Conservation (phyloP, 1,139 yeast genomes). For the Nakaseomyces kungkrabaensis region DNA sequence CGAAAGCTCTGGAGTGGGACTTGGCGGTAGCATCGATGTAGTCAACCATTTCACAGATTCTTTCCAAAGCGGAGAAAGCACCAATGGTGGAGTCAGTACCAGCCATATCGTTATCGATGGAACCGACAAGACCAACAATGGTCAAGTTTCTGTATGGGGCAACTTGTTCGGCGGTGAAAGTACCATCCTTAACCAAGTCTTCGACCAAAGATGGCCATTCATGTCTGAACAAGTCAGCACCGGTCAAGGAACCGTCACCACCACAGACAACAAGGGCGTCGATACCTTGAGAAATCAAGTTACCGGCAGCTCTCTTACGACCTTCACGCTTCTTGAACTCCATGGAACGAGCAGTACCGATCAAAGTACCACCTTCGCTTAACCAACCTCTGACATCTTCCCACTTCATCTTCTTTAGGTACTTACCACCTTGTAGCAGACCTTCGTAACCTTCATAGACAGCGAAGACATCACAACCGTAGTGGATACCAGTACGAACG, state of each 20-base stretch:
- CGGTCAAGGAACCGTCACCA: slow-evolving; percentile 79
- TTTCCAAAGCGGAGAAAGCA: slow-evolving; percentile 64
- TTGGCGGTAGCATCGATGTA: slow-evolving; percentile 79
- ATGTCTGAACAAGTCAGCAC: slow-evolving; percentile 67
- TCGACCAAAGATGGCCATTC: slow-evolving; percentile 71
- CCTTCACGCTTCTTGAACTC: slow-evolving; percentile 62
- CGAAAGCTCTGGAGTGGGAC: slow-evolving; percentile 75
- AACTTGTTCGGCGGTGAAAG: slow-evolving; percentile 43
- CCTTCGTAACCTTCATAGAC: slow-evolving; percentile 76
- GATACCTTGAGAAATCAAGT: slow-evolving; percentile 61
- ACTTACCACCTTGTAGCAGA: slow-evolving; percentile 58
- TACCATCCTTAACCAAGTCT: slow-evolving; percentile 45
- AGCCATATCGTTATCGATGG: slow-evolving; percentile 79
- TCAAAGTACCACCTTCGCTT: slow-evolving; percentile 68
- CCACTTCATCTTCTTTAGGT: slow-evolving; percentile 61
- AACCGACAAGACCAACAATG: slow-evolving; percentile 71
- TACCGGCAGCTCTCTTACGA: slow-evolving; percentile 54
- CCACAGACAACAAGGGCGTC: slow-evolving; percentile 77
- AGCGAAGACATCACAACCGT: slow-evolving; percentile 64
- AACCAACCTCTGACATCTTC: slow-evolving; percentile 68
- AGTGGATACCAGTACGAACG: slow-evolving; percentile 60
- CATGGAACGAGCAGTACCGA: slow-evolving; percentile 71
- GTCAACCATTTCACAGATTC: slow-evolving; percentile 71
- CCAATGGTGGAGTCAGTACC: slow-evolving; percentile 78
- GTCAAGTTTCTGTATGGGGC: slow-evolving; percentile 49